These are phyloP conservation scores for Petasospora fabianii DNA, from an alignment of 1,139 yeast species.

Conservation along the genomic window DNA sequence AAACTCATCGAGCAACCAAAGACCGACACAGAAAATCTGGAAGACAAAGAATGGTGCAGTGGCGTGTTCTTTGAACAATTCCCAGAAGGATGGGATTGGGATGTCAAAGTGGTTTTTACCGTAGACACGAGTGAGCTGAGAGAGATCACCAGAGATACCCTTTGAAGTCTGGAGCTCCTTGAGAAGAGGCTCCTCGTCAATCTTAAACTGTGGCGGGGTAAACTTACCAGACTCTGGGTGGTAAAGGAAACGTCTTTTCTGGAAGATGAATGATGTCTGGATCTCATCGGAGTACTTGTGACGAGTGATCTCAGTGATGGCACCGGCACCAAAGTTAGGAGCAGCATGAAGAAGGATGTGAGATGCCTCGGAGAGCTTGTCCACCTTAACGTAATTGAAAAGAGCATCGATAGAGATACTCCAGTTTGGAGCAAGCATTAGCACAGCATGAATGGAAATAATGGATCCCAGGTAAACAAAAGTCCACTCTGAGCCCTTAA, in stretches of 20 bases:
- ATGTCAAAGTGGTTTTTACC: slow-evolving; percentile 90
- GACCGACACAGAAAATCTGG: slow-evolving; percentile 91
- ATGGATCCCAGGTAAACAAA: slow-evolving; percentile 79
- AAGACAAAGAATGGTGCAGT: slow-evolving; percentile 97
- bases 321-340: slow-evolving; percentile 83
- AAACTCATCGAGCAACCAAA: slow-evolving; percentile 96
- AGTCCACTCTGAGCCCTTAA: slow-evolving; percentile 78
- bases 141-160: slow-evolving; percentile 64
- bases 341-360: slow-evolving; percentile 77
- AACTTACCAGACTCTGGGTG: slow-evolving; percentile 52
- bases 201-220: slow-evolving; percentile 75
- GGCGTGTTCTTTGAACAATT: slow-evolving; percentile 94
- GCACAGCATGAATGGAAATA: slow-evolving; percentile 65
- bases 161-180: slow-evolving; percentile 53
- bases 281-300: slow-evolving; percentile 58
- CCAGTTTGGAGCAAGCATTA: slow-evolving; percentile 97
- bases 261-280: slow-evolving; percentile 77
- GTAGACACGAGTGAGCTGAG: slow-evolving; percentile 54
- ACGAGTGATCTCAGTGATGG: slow-evolving; percentile 62
- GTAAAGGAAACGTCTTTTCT: slow-evolving; percentile 85
- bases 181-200: slow-evolving; percentile 63
- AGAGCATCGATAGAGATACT: slow-evolving; percentile 63
- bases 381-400: slow-evolving; percentile 65
- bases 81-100: slow-evolving; percentile 88
- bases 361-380: slow-evolving; percentile 56